A percentile compares a stretch with the other conserved stretches of the same genome.
These are phyloP conservation scores for Sporothrix euskadiensis DNA, from an alignment of 2,329 filamentous ascomycete species.

Conservation along the genomic window DNA sequence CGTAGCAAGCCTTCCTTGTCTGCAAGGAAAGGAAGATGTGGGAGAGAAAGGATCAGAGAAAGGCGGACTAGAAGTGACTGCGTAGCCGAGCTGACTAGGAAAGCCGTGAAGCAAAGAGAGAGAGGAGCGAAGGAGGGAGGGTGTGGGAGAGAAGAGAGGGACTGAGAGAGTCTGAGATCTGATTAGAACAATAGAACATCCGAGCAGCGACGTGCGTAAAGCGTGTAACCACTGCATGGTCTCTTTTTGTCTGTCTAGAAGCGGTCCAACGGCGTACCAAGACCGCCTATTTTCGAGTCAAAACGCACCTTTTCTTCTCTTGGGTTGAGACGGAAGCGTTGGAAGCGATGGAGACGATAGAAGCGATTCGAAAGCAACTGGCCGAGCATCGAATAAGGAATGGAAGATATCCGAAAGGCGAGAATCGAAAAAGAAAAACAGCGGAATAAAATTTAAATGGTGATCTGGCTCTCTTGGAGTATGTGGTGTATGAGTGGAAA, in stretches of 20 bases:
- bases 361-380: neutral
- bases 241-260: constrained; percentile 23
- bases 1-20: neutral
- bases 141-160: neutral
- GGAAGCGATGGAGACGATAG: neutral
- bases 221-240: constrained; percentile 23
- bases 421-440: neutral
- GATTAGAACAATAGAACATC: constrained; percentile 1
- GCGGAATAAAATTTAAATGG: neutral
- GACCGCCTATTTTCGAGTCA: constrained; percentile 25
- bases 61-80: neutral
- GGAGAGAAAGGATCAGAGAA: neutral
- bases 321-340: neutral
- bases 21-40: neutral
- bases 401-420: neutral
- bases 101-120: neutral
- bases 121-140: neutral
- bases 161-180: neutral
- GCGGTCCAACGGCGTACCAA: constrained; percentile 25
- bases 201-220: constrained; percentile 28
- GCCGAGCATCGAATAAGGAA: no score
- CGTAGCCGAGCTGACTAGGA: neutral
- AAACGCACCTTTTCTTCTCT: constrained; percentile 7
- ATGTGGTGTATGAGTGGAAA: neutral
- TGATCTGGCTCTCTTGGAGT: neutral